Evolutionary conservation across 2,329 filamentous ascomycete genomes (phyloP), one percentile per base, ranked within the genome.

Genomic region (Scedosporium apiospermum): DNA sequence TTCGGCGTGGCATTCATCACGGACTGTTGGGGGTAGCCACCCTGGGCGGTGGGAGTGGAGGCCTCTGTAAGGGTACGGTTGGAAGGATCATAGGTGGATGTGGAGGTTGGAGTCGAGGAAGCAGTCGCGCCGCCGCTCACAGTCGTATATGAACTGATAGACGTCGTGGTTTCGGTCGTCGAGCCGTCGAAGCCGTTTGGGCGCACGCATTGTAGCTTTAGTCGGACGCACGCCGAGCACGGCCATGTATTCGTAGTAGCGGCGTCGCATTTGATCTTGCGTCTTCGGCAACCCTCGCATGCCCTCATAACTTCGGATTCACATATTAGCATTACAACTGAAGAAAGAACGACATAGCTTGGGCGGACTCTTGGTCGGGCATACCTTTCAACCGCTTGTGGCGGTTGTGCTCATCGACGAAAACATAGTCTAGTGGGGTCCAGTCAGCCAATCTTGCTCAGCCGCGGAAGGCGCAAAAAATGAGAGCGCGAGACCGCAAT

Each of bases 251-350:
- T 97, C 49, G 93, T 97, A 14, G 93, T 96, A 21, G 93, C 93
- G 61, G 93, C 92, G 78, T 98, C 95, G 77, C 93, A 99, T 75
- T 96, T 96, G 73, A 99, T 99, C 76, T 99, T 99, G 71, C 93
- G 86, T 75, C 92, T 88, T 65, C 93, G 85, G 72, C 93, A 98
- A 65, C 93, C 93, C 77, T 97, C 93, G 75, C 93, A 98, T 63
- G 93, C 95, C 79, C 95, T 88, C 92, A 96, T 97, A 61, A 97
- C 93, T 96, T 67, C 12, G 34, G 10, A 38, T 38, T 12, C 10
- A 38, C 34, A 38, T 38, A 38, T 38, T 14, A 62, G 34, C n/a
- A 21, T 18, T 61, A 14, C 23, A 44, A 1, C 16, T 55, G 12
- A n/a, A 46, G 12, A 60, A 49, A 9, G 12, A 53, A 38, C 9